Base-by-base conservation (phyloP, 192 early-diverging fungal species). In the Umbelopsis isabellina region DNA sequence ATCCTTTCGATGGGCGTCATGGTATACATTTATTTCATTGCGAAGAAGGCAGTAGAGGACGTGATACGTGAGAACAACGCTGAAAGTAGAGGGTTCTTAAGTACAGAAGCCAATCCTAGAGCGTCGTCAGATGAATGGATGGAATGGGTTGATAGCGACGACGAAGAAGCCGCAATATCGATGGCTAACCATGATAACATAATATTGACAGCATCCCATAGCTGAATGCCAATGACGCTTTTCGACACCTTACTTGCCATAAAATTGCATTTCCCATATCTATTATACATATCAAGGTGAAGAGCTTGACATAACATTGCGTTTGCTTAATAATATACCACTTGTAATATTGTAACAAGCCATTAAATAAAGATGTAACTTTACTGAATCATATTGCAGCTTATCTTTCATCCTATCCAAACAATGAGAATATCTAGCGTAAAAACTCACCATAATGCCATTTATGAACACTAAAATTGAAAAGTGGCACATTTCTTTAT, bases 1-100 rank as follows among this genome's bases (percentile, higher is more conserved):
- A 50, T 75, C 10, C 30, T 88, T 10, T 81, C 78, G 18, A 69
- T 83, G 49, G 78, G 79, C 25, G 80, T 86, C 9, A 82, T 85
- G 33, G 65, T 66, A 0, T 88, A 88, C 72, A 79, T 88, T 8
- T 86, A 81, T 72, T 15, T 75, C 12, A 37, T 83, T 11, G 79
- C 84, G 27, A 82, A 75, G 45, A 75, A 68, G 2, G 75, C 75
- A 37, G 75, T 88, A 8, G 80, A 77, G 18, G 86, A 75, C 25
- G 73, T 80, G 9, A 81, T 79, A 21, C 30, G 64, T 22, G 64
- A 68, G 16, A 50, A 82, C 6, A 53, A 33, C 45, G 64, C 67
- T 44, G 71, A 77, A 52, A 25, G 51, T 10, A 16, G 44, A 23
- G 69, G 71, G 0, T 78, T 78, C 65, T 46, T 78, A 2, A 53